Conservation (phyloP, 352 stramenopile genomes). For the Phytophthora pisi region DNA sequence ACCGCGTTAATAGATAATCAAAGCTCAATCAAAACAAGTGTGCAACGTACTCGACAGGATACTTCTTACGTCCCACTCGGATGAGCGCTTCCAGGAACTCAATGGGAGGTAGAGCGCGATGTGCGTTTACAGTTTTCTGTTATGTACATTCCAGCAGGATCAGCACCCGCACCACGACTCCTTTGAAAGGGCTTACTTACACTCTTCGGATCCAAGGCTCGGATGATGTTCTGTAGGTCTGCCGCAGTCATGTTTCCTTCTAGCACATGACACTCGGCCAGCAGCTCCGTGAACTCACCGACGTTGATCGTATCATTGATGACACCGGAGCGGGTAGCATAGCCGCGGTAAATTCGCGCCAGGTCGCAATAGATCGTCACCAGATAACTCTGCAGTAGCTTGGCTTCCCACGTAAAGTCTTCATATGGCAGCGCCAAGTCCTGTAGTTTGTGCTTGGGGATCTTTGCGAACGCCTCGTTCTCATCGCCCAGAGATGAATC, state of each 20-base stretch:
- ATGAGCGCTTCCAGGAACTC: slow-evolving; percentile 78
- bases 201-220: slow-evolving; percentile 54
- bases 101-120: slow-evolving; percentile 52
- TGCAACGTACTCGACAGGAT: slow-evolving; percentile 57
- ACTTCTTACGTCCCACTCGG: slow-evolving; percentile 65
- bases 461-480: slow-evolving; percentile 66
- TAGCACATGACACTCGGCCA: slow-evolving; percentile 71
- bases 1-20: neutral
- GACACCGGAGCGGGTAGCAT: slow-evolving; percentile 48
- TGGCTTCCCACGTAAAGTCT: slow-evolving; percentile 71
- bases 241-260: slow-evolving; percentile 47
- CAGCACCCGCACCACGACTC: neutral
- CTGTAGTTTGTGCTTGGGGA: slow-evolving; percentile 51
- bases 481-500: slow-evolving; percentile 48
- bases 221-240: slow-evolving; percentile 52
- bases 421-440: slow-evolving; percentile 67
- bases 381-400: slow-evolving; percentile 77
- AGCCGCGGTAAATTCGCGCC: slow-evolving; percentile 75
- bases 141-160: neutral
- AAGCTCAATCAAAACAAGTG: neutral
- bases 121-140: slow-evolving; percentile 44
- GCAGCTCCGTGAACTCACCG: slow-evolving; percentile 60
- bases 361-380: slow-evolving; percentile 75
- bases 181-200: slow-evolving; percentile 12
- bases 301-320: slow-evolving; percentile 54